Evolutionary conservation across 306 rosid genomes (phyloP), one percentile per base, ranked within the genome.

Genomic region (Prunus campanulata): DNA sequence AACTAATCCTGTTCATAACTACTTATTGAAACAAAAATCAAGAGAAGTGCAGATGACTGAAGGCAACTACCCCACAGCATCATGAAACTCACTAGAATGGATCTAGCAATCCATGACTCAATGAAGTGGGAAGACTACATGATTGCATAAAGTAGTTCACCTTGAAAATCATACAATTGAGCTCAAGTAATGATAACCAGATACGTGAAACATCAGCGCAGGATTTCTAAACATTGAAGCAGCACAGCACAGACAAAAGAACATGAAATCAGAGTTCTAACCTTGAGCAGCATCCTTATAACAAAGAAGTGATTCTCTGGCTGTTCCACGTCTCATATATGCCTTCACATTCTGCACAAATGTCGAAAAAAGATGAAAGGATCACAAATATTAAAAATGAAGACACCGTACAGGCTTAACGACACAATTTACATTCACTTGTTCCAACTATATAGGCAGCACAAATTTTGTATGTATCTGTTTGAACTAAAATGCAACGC

Each of bases 301-400:
- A 50, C 73, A 84, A 64, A 85, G 79, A 46, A 85, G 88, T 51
- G 89, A 88, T 80, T 91, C 98, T 79, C 92, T 93, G 66, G 96
- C 96, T 56, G 91, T 88, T 85, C 97, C 97, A 20, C 98, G 98
- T 72, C 98, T 91, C 63, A 93, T 80, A 84, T 89, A 93, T 52
- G 98, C 97, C 89, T 93, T 93, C 78, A 93, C 97, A 85, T 88
- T 91, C 98, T 93, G 90, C 82, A 80, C 60, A 60, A 47, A 74
- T 64, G 76, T 55, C 57, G 42, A 44, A 70, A 79, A 60, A 22
- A 66, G 61, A 18, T 44, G 11, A 27, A 39, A 8, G 7, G 35
- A 19, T 3, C 68, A 63, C 68, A 63, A 9, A 16, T 16, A 63
- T 3, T 63, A n/a, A 63, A 63, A 30, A 30, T 1, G 39, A 39